phyloP scores from a whole-genome alignment of 768 basidiomycete species.

The Mycena alexandri region DNA sequence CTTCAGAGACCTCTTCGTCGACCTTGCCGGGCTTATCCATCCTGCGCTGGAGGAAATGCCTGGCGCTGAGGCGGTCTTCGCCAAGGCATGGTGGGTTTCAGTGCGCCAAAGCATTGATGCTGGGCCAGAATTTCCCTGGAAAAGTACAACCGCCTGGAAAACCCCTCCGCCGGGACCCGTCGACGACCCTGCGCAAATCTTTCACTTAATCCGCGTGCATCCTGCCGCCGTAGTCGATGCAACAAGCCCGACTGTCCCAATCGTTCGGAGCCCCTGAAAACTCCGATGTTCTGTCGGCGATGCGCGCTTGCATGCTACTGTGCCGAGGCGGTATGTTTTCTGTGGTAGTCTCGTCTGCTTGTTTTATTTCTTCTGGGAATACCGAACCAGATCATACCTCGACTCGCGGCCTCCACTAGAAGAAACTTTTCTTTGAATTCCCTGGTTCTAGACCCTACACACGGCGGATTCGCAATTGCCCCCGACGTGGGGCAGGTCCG shows the following conservation, averaged over 20 bases:
- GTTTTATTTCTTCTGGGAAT: too few relatives aligned
- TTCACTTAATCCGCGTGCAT: background rate
- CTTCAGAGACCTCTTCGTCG: slow-evolving; percentile 15
- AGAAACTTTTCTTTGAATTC: too few relatives aligned
- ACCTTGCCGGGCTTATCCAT: background rate
- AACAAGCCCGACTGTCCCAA: slow-evolving; percentile 1
- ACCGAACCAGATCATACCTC: too few relatives aligned
- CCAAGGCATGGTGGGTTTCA: slow-evolving; percentile 14
- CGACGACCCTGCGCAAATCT: background rate
- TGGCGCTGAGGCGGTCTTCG: slow-evolving; percentile 20
- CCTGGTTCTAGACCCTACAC: too few relatives aligned
- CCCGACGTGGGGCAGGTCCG: too few relatives aligned
- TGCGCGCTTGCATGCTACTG: slow-evolving; percentile 24
- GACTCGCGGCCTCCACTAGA: too few relatives aligned
- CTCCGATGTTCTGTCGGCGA: slow-evolving; percentile 13
- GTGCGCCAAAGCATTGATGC: slow-evolving; percentile 2
- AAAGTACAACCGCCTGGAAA: background rate
- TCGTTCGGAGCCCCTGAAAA: background rate
- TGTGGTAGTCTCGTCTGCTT: too few relatives aligned
- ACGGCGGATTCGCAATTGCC: too few relatives aligned
- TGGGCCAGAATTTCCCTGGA: slow-evolving; percentile 12
- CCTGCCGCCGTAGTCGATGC: background rate
- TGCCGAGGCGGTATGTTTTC: background rate
- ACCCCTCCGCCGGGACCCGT: background rate
- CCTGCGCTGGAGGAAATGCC: slow-evolving; percentile 21